A percentile compares a stretch with the other conserved stretches of the same genome.
phyloP scores from a whole-genome alignment of 306 rosid species.

The Cucumis melo region DNA sequence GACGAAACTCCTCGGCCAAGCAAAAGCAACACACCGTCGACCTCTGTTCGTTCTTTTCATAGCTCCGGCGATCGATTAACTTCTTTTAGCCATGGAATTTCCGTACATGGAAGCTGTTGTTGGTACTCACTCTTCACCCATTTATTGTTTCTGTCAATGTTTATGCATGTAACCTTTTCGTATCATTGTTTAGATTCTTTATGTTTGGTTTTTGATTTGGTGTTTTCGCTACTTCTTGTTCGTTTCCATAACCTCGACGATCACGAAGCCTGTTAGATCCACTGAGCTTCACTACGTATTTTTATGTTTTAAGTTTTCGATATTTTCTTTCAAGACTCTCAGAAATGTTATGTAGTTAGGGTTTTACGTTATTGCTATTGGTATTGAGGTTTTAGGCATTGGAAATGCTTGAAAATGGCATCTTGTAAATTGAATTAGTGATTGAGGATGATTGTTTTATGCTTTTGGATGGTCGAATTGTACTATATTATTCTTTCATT shows the following conservation, averaged over 20 bases:
- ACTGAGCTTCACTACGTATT: background rate
- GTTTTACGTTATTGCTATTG: background rate
- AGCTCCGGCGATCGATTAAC: background rate
- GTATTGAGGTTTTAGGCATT: background rate
- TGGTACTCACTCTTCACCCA: conserved; percentile 29
- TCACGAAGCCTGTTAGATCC: background rate
- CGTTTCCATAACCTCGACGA: background rate
- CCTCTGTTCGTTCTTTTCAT: background rate
- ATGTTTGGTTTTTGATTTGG: background rate
- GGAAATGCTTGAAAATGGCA: background rate
- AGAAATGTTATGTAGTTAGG: background rate
- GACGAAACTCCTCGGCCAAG: background rate
- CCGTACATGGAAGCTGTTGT: conserved; percentile 95
- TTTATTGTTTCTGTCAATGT: background rate
- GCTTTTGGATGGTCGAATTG: background rate
- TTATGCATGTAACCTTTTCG: background rate
- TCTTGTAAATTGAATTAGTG: background rate
- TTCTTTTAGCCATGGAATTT: conserved; percentile 47
- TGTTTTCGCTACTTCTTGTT: background rate
- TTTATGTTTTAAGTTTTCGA: background rate
- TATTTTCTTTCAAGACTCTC: background rate
- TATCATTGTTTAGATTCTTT: background rate
- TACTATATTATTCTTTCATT: background rate
- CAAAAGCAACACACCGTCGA: background rate
- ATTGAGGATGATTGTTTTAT: background rate